Base-by-base conservation (phyloP, 805 yeast species). In the Candida loeiensis region DNA sequence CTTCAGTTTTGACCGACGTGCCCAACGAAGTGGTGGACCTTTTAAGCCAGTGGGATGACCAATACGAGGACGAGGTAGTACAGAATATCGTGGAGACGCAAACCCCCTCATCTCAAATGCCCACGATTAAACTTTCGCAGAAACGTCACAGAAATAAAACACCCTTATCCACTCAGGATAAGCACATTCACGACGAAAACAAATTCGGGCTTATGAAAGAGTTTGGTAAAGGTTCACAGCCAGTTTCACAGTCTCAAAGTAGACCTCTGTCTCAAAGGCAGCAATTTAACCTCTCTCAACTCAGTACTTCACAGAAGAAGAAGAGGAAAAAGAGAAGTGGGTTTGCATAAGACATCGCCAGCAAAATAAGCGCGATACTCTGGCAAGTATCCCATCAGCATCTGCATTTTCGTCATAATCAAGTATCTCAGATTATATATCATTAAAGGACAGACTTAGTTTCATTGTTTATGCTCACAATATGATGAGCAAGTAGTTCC, bases 251-350 rank as follows among this genome's bases (percentile, higher is more conserved):
- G 11, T 25, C 36, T 13, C 35, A 26, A 12, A 12, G 6, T 9
- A 32, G 38, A 26, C 41, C 22, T 4, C 28, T 39, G 7, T 28
- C 35, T 16, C 37, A 39, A 9, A 36, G 30, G 34, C 39, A 22
- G 18, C 36, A 33, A 11, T 34, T 22, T 39, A 28, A 14, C 7
- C 31, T 30, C 11, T 35, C 39, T 24, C 43, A 40, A 20, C 25
- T 34, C 20, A 28, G 21, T 17, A 22, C 34, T 4, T 45, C 48
- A 14, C 48, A 40, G 39, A 41, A 40, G 41, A 62, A 58, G 49
- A 66, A 60, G 49, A 73, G 69, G 60, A 73, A 69, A 52, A 69
- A 64, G 46, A 64, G 68, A 41, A 69, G 77, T 12, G 80, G 80
- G 3, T 76, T 76, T 55, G 72, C 70, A 19, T 74, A 52, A 31